These are phyloP conservation scores for Cyphellophora europaea DNA, from an alignment of 2,329 filamentous ascomycete species.

Conservation along the genomic window DNA sequence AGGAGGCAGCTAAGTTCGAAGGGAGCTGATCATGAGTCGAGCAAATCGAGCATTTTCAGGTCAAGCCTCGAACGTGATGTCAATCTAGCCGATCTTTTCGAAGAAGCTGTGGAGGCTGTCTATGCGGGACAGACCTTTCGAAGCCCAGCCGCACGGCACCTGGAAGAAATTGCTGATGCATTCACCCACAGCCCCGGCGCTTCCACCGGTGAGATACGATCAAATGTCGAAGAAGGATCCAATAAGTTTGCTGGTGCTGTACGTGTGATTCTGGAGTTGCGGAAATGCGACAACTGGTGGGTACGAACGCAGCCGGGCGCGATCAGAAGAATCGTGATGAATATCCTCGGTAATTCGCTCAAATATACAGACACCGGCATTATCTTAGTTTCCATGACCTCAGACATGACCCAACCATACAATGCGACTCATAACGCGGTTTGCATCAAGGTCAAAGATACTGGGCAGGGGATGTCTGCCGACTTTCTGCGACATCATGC, in stretches of 20 bases:
- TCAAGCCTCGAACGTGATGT: slow-evolving; percentile 2
- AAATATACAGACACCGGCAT: slow-evolving; percentile 27
- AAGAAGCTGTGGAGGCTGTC: slow-evolving; percentile 47
- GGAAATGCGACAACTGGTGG: slow-evolving; percentile 25
- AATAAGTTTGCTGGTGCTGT: too few species aligned
- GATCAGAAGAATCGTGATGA: slow-evolving; percentile 28
- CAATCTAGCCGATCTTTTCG: neutral
- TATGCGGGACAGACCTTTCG: slow-evolving; percentile 33
- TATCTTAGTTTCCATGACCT: slow-evolving; percentile 22
- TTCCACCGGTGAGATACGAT: neutral
- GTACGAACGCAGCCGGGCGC: slow-evolving; percentile 15
- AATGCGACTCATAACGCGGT: slow-evolving; percentile 13
- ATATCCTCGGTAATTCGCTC: slow-evolving; percentile 27
- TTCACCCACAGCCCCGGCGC: neutral
- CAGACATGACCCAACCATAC: slow-evolving; percentile 12
- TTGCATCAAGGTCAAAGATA: slow-evolving; percentile 45
- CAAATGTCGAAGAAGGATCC: too few species aligned
- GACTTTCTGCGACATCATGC: slow-evolving; percentile 50
- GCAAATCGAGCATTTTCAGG: neutral
- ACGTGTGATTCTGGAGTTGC: slow-evolving; percentile 28
- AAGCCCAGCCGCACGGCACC: too few species aligned
- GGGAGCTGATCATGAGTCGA: neutral
- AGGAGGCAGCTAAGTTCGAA: slow-evolving; percentile 1
- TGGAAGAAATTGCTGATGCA: neutral
- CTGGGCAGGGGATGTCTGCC: slow-evolving; percentile 52